Conservation (phyloP, 768 basidiomycete species). For the Pleurotus sapidus region DNA sequence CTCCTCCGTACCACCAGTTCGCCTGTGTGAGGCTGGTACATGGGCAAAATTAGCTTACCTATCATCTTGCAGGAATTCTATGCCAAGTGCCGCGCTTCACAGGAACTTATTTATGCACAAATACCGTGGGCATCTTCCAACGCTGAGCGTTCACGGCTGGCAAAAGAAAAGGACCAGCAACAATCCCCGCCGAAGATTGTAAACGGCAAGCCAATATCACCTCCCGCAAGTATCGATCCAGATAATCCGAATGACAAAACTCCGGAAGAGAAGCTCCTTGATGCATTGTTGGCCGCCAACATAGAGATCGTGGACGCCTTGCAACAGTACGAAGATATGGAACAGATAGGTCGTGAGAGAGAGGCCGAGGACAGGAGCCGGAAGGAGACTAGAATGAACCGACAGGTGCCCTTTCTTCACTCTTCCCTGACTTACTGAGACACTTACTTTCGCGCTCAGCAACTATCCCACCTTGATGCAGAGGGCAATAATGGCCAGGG, state of each 20-base stretch:
- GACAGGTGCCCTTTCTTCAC: slow-evolving; percentile 34
- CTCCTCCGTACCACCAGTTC: neutral
- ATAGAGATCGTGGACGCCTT: slow-evolving; percentile 67
- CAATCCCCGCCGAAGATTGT: slow-evolving; percentile 18
- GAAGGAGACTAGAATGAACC: slow-evolving; percentile 64
- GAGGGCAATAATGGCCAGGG: slow-evolving; percentile 27
- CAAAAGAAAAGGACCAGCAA: slow-evolving; percentile 18
- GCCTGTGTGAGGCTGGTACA: neutral
- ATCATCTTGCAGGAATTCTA: slow-evolving; percentile 73
- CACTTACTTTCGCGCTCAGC: slow-evolving; percentile 8
- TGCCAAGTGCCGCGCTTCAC: slow-evolving; percentile 71
- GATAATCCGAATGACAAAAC: slow-evolving; percentile 46
- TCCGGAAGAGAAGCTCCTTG: slow-evolving; percentile 72
- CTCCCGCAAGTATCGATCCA: slow-evolving; percentile 14
- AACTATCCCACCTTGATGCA: slow-evolving; percentile 36
- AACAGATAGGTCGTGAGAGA: slow-evolving; percentile 61
- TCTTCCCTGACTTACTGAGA: neutral
- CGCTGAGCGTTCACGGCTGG: slow-evolving; percentile 65
- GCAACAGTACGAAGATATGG: slow-evolving; percentile 74
- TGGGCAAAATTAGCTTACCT: neutral
- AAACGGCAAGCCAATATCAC: slow-evolving; percentile 10
- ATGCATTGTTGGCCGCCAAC: slow-evolving; percentile 70
- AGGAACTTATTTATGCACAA: slow-evolving; percentile 82
- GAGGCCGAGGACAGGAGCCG: slow-evolving; percentile 68
- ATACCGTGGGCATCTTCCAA: slow-evolving; percentile 89